phyloP scores from a whole-genome alignment of 169 alveolate genomes.

The Eimeria tenella region DNA sequence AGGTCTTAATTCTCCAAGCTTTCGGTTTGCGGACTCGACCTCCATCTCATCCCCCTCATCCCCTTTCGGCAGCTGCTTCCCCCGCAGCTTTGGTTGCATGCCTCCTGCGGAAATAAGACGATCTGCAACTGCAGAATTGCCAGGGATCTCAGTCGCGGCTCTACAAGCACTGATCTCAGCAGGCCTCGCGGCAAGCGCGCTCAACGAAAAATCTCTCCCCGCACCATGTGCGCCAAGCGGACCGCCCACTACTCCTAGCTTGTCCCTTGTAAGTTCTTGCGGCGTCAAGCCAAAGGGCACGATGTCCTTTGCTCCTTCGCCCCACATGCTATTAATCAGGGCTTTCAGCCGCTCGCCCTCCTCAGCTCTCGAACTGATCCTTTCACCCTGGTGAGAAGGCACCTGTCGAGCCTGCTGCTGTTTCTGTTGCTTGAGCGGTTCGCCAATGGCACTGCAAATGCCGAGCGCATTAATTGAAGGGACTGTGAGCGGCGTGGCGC shows the following conservation, averaged over 20 bases:
- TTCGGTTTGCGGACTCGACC: constrained; percentile 21
- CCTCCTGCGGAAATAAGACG: not conserved
- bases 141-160: not conserved
- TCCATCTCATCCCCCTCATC: not conserved
- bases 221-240: too few relatives aligned
- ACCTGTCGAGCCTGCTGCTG: not conserved
- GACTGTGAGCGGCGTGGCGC: not conserved
- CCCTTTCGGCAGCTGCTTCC: not conserved
- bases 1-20: constrained; percentile 4
- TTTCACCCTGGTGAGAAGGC: not conserved
- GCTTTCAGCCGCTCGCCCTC: not conserved
- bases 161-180: not conserved
- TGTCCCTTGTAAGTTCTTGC: not conserved
- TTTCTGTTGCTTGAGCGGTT: not conserved
- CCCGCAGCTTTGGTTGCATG: not conserved
- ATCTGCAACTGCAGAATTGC: not conserved
- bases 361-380: not conserved
- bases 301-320: not conserved
- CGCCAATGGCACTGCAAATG: not conserved
- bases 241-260: too few relatives aligned
- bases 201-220: too few relatives aligned
- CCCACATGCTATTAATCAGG: not conserved
- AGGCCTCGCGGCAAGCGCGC: too few relatives aligned
- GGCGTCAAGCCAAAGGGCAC: not conserved
- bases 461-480: not conserved